Base-by-base conservation (phyloP, 2,329 filamentous ascomycete species). In the Aplosporella prunicola region DNA sequence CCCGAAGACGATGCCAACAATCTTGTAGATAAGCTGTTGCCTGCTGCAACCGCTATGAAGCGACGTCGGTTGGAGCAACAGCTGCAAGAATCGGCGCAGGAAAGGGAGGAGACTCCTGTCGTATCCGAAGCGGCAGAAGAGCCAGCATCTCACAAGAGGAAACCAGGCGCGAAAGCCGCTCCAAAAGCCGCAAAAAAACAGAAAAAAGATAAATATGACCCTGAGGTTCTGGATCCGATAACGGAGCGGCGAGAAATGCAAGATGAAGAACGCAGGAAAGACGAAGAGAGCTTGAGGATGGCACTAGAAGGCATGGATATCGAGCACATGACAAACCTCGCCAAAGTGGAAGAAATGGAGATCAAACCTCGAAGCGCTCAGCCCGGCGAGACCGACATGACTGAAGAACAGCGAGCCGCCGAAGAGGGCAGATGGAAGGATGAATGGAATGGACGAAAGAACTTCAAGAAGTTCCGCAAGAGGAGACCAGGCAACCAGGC, bases 361-460 rank as follows among this genome's bases (percentile, higher is more conserved):
- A 55, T 95, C 0, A 71, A 67, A 16, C 51, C 56, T 0, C 50
- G 51, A 27, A 44, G 36, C 43, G 2, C n/a, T n/a, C n/a, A 16
- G 6, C 9, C 27, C 27, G 14, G 14, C 27, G 13, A 5, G 14
- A 16, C 27, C 27, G 9, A 16, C 3, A 16, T 29, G 18, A 8
- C 27, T 16, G 44, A 47, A 46, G 50, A 61, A n/a, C 46, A 61
- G 35, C 57, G 52, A 13, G 54, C 63, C n/a, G 58, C 57, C 22
- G 61, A 69, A 13, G 74, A 78, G 5, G 37, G 23, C 10, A 71
- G 84, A 26, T 95, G 89, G 88, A 76, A 95, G 47, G 78, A 85
- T 1, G 71, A 71, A 25, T 98, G 91, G 91, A 93, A 95, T 54
- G 91, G 89, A 1, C 73, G 89, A 28, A 89, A 86, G 60, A 96